A percentile compares a stretch with the other conserved stretches of the same genome.
Evolutionary conservation across 306 rosid genomes (phyloP).

Genomic region (Nissolia schottii): DNA sequence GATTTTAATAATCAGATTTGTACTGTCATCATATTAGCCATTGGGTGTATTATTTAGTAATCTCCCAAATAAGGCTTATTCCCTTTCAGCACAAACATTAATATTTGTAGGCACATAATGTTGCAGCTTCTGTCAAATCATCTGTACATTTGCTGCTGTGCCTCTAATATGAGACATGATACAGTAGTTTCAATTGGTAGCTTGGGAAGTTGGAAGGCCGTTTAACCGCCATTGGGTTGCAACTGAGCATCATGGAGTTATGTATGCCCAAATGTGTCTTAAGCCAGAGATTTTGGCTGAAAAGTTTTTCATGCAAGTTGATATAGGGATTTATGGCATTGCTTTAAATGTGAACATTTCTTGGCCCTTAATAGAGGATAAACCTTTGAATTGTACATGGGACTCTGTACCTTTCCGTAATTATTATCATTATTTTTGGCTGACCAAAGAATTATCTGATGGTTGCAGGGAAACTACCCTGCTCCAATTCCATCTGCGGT

Average conservation of each 20-base stretch:
- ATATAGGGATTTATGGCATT: neutral
- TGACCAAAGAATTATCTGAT: neutral
- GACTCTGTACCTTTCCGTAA: neutral
- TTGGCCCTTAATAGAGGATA: neutral
- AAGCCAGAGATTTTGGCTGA: neutral
- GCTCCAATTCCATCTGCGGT: conserved; percentile 45
- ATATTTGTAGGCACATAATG: neutral
- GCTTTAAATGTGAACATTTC: neutral
- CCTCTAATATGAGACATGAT: neutral
- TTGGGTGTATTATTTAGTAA: neutral
- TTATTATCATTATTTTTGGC: neutral
- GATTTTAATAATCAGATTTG: neutral
- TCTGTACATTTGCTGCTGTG: neutral
- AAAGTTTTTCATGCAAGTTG: neutral
- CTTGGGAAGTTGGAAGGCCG: neutral
- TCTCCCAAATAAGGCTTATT: neutral
- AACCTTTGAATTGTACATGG: neutral
- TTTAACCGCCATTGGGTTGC: neutral
- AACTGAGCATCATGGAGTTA: neutral
- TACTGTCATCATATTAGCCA: neutral
- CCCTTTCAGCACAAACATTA: neutral
- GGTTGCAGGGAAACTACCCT: conserved; percentile 68
- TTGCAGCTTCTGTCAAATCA: neutral
- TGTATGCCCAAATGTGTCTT: neutral
- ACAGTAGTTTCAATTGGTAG: conserved; percentile 1